phyloP scores from a whole-genome alignment of 1,139 yeast genomes.

The Candida neerlandica region DNA sequence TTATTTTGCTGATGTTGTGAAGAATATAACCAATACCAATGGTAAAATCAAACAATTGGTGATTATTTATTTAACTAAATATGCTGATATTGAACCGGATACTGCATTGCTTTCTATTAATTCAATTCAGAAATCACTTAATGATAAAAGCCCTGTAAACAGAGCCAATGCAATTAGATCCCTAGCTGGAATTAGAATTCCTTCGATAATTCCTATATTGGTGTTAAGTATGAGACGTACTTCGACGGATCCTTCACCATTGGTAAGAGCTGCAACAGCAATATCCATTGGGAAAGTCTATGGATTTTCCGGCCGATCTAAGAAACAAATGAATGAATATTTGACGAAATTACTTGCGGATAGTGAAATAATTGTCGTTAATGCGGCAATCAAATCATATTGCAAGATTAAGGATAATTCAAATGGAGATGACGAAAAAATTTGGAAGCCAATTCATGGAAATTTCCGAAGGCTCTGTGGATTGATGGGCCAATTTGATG shows the following conservation, averaged over 20 bases:
- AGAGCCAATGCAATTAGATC: conserved; percentile 79
- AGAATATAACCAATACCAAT: conserved; percentile 77
- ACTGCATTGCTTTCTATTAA: conserved; percentile 86
- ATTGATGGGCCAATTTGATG: conserved; percentile 60
- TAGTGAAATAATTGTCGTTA: conserved; percentile 64
- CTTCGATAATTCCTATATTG: conserved; percentile 80
- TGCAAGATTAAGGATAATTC: conserved; percentile 41
- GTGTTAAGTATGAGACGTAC: conserved; percentile 72
- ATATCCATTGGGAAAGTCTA: conserved; percentile 72
- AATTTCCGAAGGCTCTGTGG: conserved; percentile 65
- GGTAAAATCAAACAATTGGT: conserved; percentile 75
- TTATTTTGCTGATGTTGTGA: conserved; percentile 86
- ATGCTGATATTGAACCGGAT: conserved; percentile 86
- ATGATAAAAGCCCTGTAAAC: conserved; percentile 66
- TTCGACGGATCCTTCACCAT: conserved; percentile 69
- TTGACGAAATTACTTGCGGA: conserved; percentile 64
- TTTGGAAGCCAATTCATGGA: conserved; percentile 70
- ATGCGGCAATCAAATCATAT: conserved; percentile 65
- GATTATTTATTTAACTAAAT: conserved; percentile 71
- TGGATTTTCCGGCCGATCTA: conserved; percentile 34
- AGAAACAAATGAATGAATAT: conserved; percentile 48
- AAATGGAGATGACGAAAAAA: conserved; percentile 39
- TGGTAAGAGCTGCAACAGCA: conserved; percentile 81
- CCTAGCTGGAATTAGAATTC: conserved; percentile 76
- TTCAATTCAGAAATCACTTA: conserved; percentile 82